phyloP scores from a whole-genome alignment of 305 asterid genomes.

The Euphrasia arctica region DNA sequence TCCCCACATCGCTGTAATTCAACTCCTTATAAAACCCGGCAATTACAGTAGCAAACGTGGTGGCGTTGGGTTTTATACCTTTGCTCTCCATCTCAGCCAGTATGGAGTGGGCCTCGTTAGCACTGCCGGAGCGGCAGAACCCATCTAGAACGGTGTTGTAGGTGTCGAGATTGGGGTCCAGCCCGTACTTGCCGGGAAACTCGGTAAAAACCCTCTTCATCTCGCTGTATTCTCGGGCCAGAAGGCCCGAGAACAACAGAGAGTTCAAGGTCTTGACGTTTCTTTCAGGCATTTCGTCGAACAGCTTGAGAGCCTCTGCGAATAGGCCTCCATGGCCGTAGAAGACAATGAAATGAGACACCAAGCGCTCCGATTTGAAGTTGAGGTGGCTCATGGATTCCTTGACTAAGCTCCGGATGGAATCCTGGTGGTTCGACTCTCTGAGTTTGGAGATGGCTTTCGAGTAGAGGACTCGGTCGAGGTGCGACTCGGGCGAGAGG shows the following conservation, averaged over 20 bases:
- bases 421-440: conserved; percentile 37
- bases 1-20: conserved; percentile 62
- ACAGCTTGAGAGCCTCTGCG: conserved; percentile 51
- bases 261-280: conserved; percentile 60
- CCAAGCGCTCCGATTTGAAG: conserved; percentile 41
- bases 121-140: conserved; percentile 57
- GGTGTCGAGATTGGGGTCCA: conserved; percentile 63
- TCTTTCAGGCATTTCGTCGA: conserved; percentile 61
- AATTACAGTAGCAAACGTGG: conserved; percentile 54
- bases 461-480: conserved; percentile 64
- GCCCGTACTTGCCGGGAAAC: conserved; percentile 50
- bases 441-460: conserved; percentile 54
- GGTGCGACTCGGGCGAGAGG: conserved; percentile 61
- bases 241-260: conserved; percentile 53
- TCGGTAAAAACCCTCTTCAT: conserved; percentile 59
- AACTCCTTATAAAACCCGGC: conserved; percentile 69
- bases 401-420: conserved; percentile 48
- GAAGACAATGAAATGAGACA: conserved; percentile 56
- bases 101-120: conserved; percentile 50
- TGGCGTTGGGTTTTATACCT: conserved; percentile 42
- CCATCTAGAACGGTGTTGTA: conserved; percentile 70
- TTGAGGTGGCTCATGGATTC: conserved; percentile 50
- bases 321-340: conserved; percentile 72
- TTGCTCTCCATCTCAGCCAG: conserved; percentile 74
- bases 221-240: conserved; percentile 52